Evolutionary conservation across 1,139 yeast species (phyloP).

Genomic region (Dujonia santamariae): DNA sequence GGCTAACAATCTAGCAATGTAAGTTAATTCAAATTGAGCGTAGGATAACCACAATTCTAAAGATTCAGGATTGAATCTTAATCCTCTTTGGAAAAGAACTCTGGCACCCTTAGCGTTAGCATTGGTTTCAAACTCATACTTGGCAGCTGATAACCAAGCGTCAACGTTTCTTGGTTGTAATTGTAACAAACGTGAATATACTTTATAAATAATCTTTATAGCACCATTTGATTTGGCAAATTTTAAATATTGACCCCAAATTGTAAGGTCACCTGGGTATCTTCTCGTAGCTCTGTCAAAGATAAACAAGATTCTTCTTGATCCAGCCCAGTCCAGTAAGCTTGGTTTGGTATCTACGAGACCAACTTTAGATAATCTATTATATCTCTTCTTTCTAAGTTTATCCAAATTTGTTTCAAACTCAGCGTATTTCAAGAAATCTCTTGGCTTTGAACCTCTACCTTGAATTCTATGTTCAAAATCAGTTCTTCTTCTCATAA

Average conservation of each 20-base stretch:
- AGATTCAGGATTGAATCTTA: constrained; percentile 79
- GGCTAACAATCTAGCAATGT: constrained; percentile 77
- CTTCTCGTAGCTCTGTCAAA: constrained; percentile 80
- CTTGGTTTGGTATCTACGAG: constrained; percentile 52
- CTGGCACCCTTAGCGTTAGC: constrained; percentile 90
- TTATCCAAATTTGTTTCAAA: constrained; percentile 81
- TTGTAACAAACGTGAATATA: constrained; percentile 75
- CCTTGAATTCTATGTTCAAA: constrained; percentile 89
- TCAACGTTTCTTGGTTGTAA: constrained; percentile 88
- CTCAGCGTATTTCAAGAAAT: constrained; percentile 74
- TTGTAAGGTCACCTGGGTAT: constrained; percentile 70
- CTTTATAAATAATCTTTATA: constrained; percentile 73
- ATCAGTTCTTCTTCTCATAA: constrained; percentile 92
- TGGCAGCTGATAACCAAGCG: constrained; percentile 95
- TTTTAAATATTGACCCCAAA: constrained; percentile 78
- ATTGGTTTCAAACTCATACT: constrained; percentile 85
- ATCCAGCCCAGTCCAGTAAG: constrained; percentile 85
- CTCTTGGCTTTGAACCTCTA: constrained; percentile 76
- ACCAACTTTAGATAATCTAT: constrained; percentile 56
- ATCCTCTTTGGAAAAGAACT: constrained; percentile 76
- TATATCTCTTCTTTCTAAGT: constrained; percentile 68
- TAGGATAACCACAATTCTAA: constrained; percentile 78
- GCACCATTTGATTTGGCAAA: constrained; percentile 76
- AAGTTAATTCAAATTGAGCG: constrained; percentile 82
- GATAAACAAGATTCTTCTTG: constrained; percentile 76